Base-by-base conservation (phyloP, 345 rosid genomes). In the Citrus maxima region DNA sequence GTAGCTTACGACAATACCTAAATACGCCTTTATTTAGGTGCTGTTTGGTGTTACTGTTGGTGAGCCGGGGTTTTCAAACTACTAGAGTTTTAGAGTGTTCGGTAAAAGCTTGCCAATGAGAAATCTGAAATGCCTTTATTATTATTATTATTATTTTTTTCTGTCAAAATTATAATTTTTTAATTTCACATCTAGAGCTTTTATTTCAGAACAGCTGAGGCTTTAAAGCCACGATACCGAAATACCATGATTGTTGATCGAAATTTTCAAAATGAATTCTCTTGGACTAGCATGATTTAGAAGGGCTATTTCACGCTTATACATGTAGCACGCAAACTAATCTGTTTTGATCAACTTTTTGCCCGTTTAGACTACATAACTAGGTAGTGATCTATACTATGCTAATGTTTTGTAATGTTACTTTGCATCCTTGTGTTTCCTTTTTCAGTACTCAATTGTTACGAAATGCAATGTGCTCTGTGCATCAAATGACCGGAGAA, bases 401-500 rank as follows among this genome's bases (percentile, higher is more conserved):
- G 66, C 37, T 38, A n/a, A 37, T 12, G 37, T 7, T 34, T 59
- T 34, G 37, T 3, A 1, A 4, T 27, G 22, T 73, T 60, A 4
- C 37, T 74, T 63, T 74, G 67, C 51, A 22, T 72, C 34, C 22
- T 54, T 3, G 3, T 62, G 37, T 74, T 74, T 54, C 61, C 42
- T 77, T 25, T 18, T 82, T 61, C 80, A 91, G 95, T 86, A 88
- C 56, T 34, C 86, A 4, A 80, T 88, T 78, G 21, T 59, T 6
- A 77, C 78, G 56, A 90, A 90, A 79, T 89, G 95, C 84, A 83
- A 76, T 38, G 92, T 90, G 75, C 66, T 88, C 2, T 91, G 92
- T 77, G 13, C 70, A 62, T 87, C 92, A 12, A 49, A 27, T 22
- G 91, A 88, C 78, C 1, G 4, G 40, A 88, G 89, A 80, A 88